Evolutionary conservation across 441 rosid genomes (phyloP).

Genomic region (Arabidopsis lyrata): DNA sequence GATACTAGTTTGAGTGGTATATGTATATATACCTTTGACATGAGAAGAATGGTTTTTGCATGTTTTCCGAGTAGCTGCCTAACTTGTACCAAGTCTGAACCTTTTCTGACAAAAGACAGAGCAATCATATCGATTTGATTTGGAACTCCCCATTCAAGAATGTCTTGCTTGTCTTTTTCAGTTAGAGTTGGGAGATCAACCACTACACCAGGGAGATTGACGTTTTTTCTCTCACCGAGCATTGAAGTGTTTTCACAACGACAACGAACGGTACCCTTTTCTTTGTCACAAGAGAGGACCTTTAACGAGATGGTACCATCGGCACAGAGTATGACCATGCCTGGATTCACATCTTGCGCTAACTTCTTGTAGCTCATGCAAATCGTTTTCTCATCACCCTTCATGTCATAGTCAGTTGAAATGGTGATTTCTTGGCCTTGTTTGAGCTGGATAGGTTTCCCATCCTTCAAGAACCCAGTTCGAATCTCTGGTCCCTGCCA

Average conservation of each 20-base stretch:
- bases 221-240: slow-evolving; percentile 95
- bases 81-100: slow-evolving; percentile 83
- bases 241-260: slow-evolving; percentile 89
- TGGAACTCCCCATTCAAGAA: slow-evolving; percentile 84
- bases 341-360: slow-evolving; percentile 77
- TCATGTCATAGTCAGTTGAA: slow-evolving; percentile 73
- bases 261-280: slow-evolving; percentile 71
- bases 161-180: slow-evolving; percentile 92
- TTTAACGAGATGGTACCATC: slow-evolving; percentile 92
- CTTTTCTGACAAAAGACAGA: slow-evolving; percentile 89
- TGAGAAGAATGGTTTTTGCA: slow-evolving; percentile 78
- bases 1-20: not conserved
- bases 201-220: slow-evolving; percentile 90
- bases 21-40: slow-evolving; percentile 76
- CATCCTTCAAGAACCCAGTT: slow-evolving; percentile 89
- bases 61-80: slow-evolving; percentile 77
- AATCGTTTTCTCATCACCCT: slow-evolving; percentile 75
- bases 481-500: slow-evolving; percentile 94
- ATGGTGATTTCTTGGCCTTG: slow-evolving; percentile 85
- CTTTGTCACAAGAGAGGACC: slow-evolving; percentile 71
- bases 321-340: slow-evolving; percentile 84
- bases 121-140: slow-evolving; percentile 96
- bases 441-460: slow-evolving; percentile 74
- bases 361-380: slow-evolving; percentile 94
- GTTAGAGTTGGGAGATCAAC: slow-evolving; percentile 95